Percentiles rank a stretch among this genome's conserved stretches.
Conservation (phyloP, 768 basidiomycete species). For the Lepiota brunneoincarnata region DNA sequence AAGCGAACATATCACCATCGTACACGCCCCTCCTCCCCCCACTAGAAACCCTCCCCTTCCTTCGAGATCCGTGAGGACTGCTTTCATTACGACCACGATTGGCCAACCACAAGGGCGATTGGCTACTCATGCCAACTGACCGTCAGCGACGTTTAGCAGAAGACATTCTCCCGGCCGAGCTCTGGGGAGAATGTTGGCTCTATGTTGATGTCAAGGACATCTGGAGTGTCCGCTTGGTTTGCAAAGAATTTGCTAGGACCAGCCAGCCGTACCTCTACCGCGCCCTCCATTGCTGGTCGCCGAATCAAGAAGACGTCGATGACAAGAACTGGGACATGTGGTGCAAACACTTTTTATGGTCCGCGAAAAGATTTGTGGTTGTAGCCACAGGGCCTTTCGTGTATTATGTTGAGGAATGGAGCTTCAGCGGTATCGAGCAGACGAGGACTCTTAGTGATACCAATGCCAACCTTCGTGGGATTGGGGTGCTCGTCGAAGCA, state of each 20-base stretch:
- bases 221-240: conserved; percentile 10
- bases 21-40: too few relatives aligned
- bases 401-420: conserved; percentile 11
- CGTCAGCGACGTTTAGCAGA: not conserved
- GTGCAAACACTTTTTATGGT: conserved; percentile 13
- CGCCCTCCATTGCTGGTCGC: conserved; percentile 9
- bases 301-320: conserved; percentile 11
- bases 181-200: conserved; percentile 11
- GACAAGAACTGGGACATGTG: conserved; percentile 12
- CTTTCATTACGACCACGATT: not conserved
- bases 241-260: conserved; percentile 6
- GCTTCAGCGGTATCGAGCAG: conserved; percentile 10
- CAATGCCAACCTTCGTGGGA: conserved; percentile 9
- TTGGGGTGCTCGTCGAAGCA: conserved; percentile 6
- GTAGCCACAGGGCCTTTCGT: conserved; percentile 7
- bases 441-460: conserved; percentile 7
- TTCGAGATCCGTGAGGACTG: not conserved
- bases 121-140: not conserved
- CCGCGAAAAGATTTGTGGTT: conserved; percentile 6
- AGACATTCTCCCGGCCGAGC: conserved; percentile 6
- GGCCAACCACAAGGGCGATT: not conserved
- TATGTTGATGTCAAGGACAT: conserved; percentile 8
- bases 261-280: conserved; percentile 5
- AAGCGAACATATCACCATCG: too few relatives aligned
- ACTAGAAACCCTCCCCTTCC: too few relatives aligned